A percentile compares a stretch with the other conserved stretches of the same genome.
phyloP scores from a whole-genome alignment of 192 early-diverging fungal genomes.

The Coemansia reversa region DNA sequence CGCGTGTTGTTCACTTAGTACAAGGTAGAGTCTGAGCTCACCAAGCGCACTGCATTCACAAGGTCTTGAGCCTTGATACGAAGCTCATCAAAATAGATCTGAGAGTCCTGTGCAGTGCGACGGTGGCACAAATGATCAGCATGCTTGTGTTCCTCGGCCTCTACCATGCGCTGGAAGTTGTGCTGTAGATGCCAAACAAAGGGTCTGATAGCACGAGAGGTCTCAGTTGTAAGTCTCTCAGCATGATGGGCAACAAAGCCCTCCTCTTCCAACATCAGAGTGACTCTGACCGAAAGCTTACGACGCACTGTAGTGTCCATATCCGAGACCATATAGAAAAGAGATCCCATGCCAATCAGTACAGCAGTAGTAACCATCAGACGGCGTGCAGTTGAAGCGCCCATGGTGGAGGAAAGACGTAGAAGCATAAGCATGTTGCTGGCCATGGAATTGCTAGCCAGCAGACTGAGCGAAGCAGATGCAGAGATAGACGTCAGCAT shows the following conservation, averaged over 20 bases:
- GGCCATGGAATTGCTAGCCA: constrained; percentile 41
- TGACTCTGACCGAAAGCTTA: constrained; percentile 60
- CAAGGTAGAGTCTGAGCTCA: constrained; percentile 17
- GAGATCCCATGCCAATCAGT: constrained; percentile 54
- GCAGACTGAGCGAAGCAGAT: constrained; percentile 58
- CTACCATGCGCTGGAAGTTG: constrained; percentile 70
- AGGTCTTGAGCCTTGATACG: constrained; percentile 60
- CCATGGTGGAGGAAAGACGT: constrained; percentile 44
- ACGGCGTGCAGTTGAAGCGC: constrained; percentile 41
- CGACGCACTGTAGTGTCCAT: constrained; percentile 69
- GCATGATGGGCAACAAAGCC: constrained; percentile 63
- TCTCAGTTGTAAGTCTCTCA: constrained; percentile 63
- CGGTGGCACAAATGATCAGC: constrained; percentile 58
- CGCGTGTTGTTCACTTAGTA: constrained; percentile 4
- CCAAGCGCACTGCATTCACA: constrained; percentile 47
- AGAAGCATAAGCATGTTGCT: constrained; percentile 36
- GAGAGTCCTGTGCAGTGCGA: constrained; percentile 64
- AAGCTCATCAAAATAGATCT: constrained; percentile 65
- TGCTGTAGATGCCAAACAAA: constrained; percentile 72
- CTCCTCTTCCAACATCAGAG: constrained; percentile 55
- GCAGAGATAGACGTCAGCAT: constrained; percentile 56
- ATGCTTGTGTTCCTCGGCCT: constrained; percentile 65
- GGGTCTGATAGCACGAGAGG: constrained; percentile 63
- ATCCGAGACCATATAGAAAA: constrained; percentile 67
- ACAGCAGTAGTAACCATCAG: constrained; percentile 40